phyloP scores from a whole-genome alignment of 495 filamentous ascomycete species.

The Penicillium ucsense region DNA sequence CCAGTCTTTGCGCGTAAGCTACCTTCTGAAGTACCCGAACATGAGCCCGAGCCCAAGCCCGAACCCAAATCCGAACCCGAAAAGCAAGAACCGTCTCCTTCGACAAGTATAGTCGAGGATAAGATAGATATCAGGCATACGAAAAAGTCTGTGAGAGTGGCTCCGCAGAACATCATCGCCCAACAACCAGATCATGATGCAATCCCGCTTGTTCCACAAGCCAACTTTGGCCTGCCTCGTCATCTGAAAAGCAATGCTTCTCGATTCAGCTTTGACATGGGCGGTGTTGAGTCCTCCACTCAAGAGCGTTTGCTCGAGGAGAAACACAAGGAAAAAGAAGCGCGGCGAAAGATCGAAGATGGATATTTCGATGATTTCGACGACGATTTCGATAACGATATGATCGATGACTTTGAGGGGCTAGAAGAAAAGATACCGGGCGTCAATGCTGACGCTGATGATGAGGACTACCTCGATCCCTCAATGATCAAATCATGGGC shows the following conservation, averaged over 20 bases:
- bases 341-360: slow-evolving; percentile 34
- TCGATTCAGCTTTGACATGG: slow-evolving; percentile 87
- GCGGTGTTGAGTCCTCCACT: slow-evolving; percentile 59
- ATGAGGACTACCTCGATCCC: slow-evolving; percentile 32
- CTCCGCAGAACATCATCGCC: background rate
- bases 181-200: slow-evolving; percentile 24
- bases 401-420: slow-evolving; percentile 59
- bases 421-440: slow-evolving; percentile 71
- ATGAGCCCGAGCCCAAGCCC: slow-evolving; percentile 2
- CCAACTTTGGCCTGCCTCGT: slow-evolving; percentile 43
- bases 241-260: slow-evolving; percentile 83
- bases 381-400: slow-evolving; percentile 59
- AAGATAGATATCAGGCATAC: no score
- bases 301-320: slow-evolving; percentile 83
- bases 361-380: slow-evolving; percentile 39
- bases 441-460: slow-evolving; percentile 58
- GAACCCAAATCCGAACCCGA: no score
- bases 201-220: slow-evolving; percentile 30
- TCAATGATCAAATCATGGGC: slow-evolving; percentile 27
- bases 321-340: slow-evolving; percentile 65
- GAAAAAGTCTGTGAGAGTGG: no score
- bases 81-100: no score
- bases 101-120: no score
- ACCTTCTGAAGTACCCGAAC: slow-evolving; percentile 31
- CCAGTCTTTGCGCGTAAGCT: slow-evolving; percentile 44